Evolutionary conservation across 768 basidiomycete species (phyloP), one percentile per base, ranked within the genome.

Genomic region (Lentinula sp.): DNA sequence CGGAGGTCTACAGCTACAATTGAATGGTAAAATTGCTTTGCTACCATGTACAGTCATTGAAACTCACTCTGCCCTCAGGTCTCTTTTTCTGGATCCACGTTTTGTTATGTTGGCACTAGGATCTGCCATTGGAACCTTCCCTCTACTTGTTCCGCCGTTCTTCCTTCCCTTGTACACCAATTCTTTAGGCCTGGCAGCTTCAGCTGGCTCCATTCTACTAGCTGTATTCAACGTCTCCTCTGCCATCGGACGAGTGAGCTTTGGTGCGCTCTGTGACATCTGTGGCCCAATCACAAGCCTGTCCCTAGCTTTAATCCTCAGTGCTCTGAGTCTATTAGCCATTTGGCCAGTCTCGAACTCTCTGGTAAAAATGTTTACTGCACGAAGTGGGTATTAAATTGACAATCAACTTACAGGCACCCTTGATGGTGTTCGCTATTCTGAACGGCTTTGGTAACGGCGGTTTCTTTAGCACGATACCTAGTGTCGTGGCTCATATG

Each of bases 111-210:
- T 75, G 6, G 74, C 69, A 60, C 37, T 74, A n/a, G 72, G 70
- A 3, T 71, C 69, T 34, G 71, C 65, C n/a, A 61, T 74, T 28
- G 71, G 68, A 28, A 73, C 71, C 15, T 76, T 76, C 59, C 73
- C 71, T n/a, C 61, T 73, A 8, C 70, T 76, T 39, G 72, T 74
- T 23, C 68, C 74, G 1, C 70, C 71, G 10, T 76, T 73, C 65
- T 75, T 76, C 66, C 73, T 74, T 50, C 74, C 72, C 1, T 65
- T 70, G 9, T 76, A 75, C 59, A 70, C 71, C 57, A 64, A 67
- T 3, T 73, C 71, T 1, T 63, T 73, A 37, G 55, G 64, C 28
- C 63, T 70, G 35, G 66, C 71, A 1, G 48, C 61, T 32, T 62
- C 62, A 53, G 34, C 69, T 34, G 68, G 64, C 21, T 71, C 71